A percentile compares a stretch with the other conserved stretches of the same genome.
phyloP scores from a whole-genome alignment of 345 rosid species.

The Salix suchowensis region DNA sequence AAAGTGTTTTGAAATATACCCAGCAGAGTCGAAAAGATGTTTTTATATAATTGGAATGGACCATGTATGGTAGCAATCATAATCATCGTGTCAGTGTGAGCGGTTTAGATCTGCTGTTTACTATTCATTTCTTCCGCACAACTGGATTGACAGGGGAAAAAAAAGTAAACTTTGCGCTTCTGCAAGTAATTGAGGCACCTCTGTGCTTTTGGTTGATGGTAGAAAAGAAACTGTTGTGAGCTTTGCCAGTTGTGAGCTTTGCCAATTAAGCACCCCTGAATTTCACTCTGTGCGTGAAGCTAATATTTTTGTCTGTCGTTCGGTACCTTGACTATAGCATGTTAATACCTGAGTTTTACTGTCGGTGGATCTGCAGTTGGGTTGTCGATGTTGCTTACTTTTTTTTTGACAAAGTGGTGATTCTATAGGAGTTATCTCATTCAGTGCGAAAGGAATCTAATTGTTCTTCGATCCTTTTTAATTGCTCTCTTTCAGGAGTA shows the following conservation, averaged over 20 bases:
- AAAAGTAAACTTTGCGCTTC: background rate
- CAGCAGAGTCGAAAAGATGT: background rate
- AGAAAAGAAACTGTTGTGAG: background rate
- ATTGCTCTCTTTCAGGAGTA: background rate
- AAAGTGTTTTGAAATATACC: background rate
- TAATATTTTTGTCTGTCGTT: background rate
- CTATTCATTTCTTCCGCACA: background rate
- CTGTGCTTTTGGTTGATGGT: background rate
- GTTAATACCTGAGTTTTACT: background rate
- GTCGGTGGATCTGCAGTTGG: background rate
- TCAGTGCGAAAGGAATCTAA: conserved; percentile 2
- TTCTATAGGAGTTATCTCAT: background rate
- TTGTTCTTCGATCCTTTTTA: background rate
- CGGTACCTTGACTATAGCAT: background rate
- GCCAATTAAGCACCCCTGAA: background rate
- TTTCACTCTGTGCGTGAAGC: background rate
- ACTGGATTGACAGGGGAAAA: background rate
- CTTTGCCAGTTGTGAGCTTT: background rate
- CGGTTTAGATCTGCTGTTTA: background rate
- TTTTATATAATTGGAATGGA: background rate
- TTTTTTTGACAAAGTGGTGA: background rate
- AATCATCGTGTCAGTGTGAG: background rate
- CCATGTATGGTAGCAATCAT: background rate
- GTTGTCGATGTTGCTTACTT: background rate
- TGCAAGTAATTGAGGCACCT: background rate